Base-by-base conservation (phyloP, 192 early-diverging fungal genomes). In the Coemansia sp. region DNA sequence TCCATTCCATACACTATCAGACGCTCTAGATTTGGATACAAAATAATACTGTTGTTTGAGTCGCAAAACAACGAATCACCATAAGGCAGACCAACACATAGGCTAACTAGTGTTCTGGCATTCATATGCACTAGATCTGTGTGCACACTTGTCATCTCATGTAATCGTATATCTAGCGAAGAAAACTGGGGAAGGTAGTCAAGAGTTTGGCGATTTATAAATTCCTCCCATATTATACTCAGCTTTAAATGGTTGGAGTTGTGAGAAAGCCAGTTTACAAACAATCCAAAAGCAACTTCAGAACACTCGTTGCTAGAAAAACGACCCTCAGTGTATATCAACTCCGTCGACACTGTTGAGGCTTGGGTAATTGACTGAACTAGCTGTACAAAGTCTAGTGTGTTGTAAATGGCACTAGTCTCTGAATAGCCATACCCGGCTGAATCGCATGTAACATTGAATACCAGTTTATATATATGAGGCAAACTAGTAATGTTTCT, bases 1-100 rank as follows among this genome's bases (percentile, higher is more conserved):
- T 15, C 15, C 42, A 4, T 0, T 12, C 14, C 15, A 44, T 9
- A 15, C 14, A 44, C 7, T 4, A 15, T 15, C 14, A 63, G 19
- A 8, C 29, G 41, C 41, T 63, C 37, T 10, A 63, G 6, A 27
- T 63, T 63, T 44, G 62, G 34, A 19, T 63, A 63, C 48, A 19
- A n/a, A 8, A 51, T 21, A 25, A 10, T 19, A 27, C n/a, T 51
- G 9, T 23, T 23, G 5, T 17, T 23, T 1, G 48, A 15, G 8
- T 51, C 6, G n/a, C 19, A 5, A 23, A 23, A 44, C 15, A 44
- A 17, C 10, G 15, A 15, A 12, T 17, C 15, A 14, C 42, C 15
- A 15, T 44, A 0, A 44, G 15, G 11, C 14, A 44, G 14, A 44
- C 1, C 42, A 44, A 44, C 42, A 2, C 15, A 4, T 2, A 44